phyloP scores from a whole-genome alignment of 108 stramenopile species.

The Nitzschia sp. region DNA sequence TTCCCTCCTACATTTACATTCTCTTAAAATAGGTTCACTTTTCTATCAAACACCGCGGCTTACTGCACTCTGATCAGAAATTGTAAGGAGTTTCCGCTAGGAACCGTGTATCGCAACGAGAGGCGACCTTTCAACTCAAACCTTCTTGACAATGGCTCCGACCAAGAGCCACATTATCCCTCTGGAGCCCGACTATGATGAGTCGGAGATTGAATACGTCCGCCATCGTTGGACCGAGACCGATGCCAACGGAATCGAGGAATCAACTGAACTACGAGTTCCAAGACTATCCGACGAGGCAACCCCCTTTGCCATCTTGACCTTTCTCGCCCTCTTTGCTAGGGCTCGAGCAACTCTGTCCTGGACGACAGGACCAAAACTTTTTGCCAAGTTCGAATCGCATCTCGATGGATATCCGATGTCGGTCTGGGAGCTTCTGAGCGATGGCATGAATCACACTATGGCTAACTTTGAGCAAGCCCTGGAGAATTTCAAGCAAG shows the following conservation, averaged over 20 bases:
- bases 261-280: neutral
- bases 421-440: conserved; percentile 1
- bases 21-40: too few relatives aligned
- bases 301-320: too few relatives aligned
- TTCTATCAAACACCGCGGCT: neutral
- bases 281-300: neutral
- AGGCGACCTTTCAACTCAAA: neutral
- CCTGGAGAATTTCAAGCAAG: neutral
- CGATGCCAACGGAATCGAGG: neutral
- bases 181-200: too few relatives aligned
- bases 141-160: neutral
- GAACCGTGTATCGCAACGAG: too few relatives aligned
- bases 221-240: neutral
- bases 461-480: neutral
- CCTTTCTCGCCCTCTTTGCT: neutral
- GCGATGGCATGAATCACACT: neutral
- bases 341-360: neutral
- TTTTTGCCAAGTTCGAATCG: neutral
- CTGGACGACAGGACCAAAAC: neutral
- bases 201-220: neutral
- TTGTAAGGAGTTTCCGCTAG: neutral
- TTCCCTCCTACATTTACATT: too few relatives aligned
- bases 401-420: neutral
- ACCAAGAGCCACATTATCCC: neutral
- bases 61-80: neutral